Evolutionary conservation across 805 yeast species (phyloP).

Genomic region (Torulaspora microellipsoides): DNA sequence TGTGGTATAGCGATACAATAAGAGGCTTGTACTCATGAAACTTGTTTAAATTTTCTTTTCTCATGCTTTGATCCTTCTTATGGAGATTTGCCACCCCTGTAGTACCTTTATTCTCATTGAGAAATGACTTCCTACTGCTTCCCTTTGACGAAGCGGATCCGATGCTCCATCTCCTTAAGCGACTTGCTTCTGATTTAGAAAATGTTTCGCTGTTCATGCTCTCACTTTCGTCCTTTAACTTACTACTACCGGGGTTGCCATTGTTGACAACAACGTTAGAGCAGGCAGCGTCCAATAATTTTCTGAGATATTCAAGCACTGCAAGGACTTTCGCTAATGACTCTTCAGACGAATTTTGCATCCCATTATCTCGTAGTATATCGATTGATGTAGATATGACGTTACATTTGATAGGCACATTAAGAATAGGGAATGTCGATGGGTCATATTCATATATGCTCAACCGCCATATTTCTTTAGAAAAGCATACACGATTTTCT

Average conservation of each 20-base stretch:
- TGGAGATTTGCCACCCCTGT: not conserved
- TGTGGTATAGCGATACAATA: conserved; percentile 8
- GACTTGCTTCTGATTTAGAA: not conserved
- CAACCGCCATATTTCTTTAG: conserved; percentile 13
- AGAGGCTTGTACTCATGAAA: conserved; percentile 13
- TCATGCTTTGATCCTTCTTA: not conserved
- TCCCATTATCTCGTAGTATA: conserved; percentile 9
- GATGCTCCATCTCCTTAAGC: conserved; percentile 1
- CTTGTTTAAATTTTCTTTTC: conserved; percentile 4
- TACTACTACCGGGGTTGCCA: no score
- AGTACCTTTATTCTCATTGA: not conserved
- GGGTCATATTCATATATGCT: conserved; percentile 7
- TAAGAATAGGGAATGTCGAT: conserved; percentile 12
- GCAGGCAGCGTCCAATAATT: conserved; percentile 7
- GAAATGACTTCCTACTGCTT: not conserved
- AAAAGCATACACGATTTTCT: conserved; percentile 9
- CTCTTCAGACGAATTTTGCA: not conserved
- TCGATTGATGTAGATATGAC: conserved; percentile 12
- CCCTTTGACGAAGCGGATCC: conserved; percentile 1
- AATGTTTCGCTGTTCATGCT: no score
- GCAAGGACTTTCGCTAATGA: conserved; percentile 6
- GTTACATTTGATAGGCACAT: conserved; percentile 19
- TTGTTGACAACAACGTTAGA: not conserved
- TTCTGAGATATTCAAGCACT: conserved; percentile 13
- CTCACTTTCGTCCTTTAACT: no score